Base-by-base conservation (phyloP, 2,329 filamentous ascomycete genomes). In the Nannizziopsis arthrosporioides region DNA sequence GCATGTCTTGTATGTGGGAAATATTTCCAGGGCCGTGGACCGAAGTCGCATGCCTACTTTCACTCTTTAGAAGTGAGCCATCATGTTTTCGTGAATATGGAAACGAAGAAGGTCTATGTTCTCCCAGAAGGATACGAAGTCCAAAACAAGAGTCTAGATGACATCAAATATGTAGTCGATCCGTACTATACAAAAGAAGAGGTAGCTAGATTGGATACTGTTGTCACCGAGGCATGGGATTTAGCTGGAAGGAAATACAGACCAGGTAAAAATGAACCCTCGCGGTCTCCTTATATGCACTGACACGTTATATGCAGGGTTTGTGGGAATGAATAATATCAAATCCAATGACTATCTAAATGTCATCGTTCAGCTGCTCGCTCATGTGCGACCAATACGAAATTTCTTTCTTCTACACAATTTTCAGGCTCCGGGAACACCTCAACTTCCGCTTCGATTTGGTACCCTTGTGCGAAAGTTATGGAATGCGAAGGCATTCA, bases 301-400 rank as follows among this genome's bases (percentile, higher is more conserved):
- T 51, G 27, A 41, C 27, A 34, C 18, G 15, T 48, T 40, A 27
- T 49, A n/a, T 43, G 18, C 47, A 70, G 70, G 92, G 5, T 98
- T 89, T 63, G 87, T 98, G 52, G 92, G 92, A 56, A 93, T 98
- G 85, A 98, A 98, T 75, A 98, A 98, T 69, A 95, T 98, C 74
- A 98, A 98, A 68, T 87, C 92, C 50, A 98, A 98, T 69, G 92
- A 98, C 71, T 98, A 98, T 69, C 77, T 96, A 61, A 98, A 98
- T 63, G 90, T 94, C 19, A 78, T 95, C 2, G 83, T 94, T 42
- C 92, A 98, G 66, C 83, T 89, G 5, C 75, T 98, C 34, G 82
- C 90, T 2, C 92, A 98, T 66, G 87, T 96, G 19, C 73, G 81
- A 15, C 90, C 92, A 3, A 72, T 98, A 56, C 81, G 92, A 31